Conservation (phyloP, 2,329 filamentous ascomycete genomes). For the Incumbomyces delicatus region DNA sequence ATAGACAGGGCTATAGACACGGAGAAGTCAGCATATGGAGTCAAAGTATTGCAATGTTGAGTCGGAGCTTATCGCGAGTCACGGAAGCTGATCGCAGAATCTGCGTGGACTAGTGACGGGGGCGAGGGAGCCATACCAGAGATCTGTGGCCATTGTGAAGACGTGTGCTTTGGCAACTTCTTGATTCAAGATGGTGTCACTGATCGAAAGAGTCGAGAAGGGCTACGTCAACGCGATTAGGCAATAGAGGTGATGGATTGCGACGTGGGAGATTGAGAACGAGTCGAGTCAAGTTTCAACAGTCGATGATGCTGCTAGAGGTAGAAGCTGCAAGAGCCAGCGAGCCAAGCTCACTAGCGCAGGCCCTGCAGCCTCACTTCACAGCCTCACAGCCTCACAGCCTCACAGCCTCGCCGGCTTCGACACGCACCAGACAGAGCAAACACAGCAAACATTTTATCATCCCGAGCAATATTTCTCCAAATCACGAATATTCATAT, state of each 20-base stretch:
- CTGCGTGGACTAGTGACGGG: background rate
- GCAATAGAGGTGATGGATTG: background rate
- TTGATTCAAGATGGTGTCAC: conserved; percentile 2
- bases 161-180: conserved; percentile 13
- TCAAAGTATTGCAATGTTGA: background rate
- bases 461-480: conserved; percentile 4
- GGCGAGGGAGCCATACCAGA: conserved; percentile 57
- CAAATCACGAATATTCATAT: conserved; percentile 1
- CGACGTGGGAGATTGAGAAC: background rate
- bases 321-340: conserved; percentile 11
- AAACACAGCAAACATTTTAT: conserved; percentile 3
- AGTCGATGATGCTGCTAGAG: conserved; percentile 9
- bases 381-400: too few species aligned
- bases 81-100: conserved; percentile 7
- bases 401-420: too few species aligned
- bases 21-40: conserved; percentile 33
- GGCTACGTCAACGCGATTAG: too few species aligned
- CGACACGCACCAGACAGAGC: background rate
- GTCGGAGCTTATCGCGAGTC: conserved; percentile 8
- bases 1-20: conserved; percentile 73
- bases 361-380: too few species aligned
- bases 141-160: conserved; percentile 64
- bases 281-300: background rate
- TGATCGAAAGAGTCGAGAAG: too few species aligned
- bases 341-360: conserved; percentile 5